phyloP scores from a whole-genome alignment of 139 green algal genomes.

The Chlorella vulgaris region DNA sequence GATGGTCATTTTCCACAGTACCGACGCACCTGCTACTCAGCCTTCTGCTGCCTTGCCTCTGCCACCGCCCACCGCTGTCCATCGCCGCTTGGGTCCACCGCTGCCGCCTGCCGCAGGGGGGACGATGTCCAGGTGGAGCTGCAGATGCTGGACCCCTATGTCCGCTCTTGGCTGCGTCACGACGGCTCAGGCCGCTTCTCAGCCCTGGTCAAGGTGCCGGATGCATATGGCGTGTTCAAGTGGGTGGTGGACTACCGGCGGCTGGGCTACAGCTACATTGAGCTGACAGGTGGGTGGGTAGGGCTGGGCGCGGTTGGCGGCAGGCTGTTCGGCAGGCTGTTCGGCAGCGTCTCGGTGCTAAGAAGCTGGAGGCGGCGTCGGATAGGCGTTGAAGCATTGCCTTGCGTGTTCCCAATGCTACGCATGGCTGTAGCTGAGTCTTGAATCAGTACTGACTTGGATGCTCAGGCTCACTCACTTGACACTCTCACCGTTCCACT shows the following conservation, averaged over 20 bases:
- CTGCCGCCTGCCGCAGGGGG: constrained; percentile 43
- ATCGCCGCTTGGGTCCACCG: not conserved
- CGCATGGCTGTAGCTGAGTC: too few species aligned
- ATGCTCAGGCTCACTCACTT: not conserved
- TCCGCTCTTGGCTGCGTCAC: constrained; percentile 75
- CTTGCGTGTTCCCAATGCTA: too few species aligned
- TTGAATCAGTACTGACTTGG: too few species aligned
- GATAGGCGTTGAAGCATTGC: too few species aligned
- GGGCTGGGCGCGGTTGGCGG: not conserved
- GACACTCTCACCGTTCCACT: not conserved
- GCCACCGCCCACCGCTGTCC: too few species aligned
- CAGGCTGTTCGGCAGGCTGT: too few species aligned
- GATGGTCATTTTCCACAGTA: too few species aligned
- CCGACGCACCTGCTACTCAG: too few species aligned
- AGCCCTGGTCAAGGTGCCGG: constrained; percentile 73
- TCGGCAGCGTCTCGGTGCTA: not conserved
- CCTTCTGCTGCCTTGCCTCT: not conserved
- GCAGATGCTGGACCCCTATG: constrained; percentile 93
- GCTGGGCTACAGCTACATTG: constrained; percentile 78
- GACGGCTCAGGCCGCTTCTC: constrained; percentile 53
- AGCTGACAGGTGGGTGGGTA: constrained; percentile 45
- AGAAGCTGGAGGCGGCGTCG: not conserved
- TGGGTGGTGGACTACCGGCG: constrained; percentile 88
- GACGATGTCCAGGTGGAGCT: constrained; percentile 94
- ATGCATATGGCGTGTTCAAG: constrained; percentile 98